phyloP scores from a whole-genome alignment of 371 early-diverging fungal genomes.

The Zychaea mexicana region DNA sequence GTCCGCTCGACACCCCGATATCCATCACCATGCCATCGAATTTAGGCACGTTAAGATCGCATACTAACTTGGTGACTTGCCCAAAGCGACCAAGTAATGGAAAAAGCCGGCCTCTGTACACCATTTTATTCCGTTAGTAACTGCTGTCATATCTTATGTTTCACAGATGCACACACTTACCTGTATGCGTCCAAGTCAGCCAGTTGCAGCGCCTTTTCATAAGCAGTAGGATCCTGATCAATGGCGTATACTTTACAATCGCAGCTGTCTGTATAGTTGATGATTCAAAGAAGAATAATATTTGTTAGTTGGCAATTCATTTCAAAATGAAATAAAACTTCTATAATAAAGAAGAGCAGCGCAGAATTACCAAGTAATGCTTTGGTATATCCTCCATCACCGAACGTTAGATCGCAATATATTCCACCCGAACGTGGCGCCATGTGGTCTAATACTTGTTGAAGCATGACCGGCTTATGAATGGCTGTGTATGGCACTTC shows the following conservation, averaged over 20 bases:
- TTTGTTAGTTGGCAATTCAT: too few species aligned
- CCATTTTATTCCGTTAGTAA: too few species aligned
- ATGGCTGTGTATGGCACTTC: conserved; percentile 12
- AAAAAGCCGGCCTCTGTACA: conserved; percentile 47
- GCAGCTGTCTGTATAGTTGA: conserved; percentile 37
- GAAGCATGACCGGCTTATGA: conserved; percentile 45
- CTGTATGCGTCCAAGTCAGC: conserved; percentile 41
- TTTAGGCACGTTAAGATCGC: conserved; percentile 33
- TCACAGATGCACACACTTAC: too few species aligned
- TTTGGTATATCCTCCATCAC: conserved; percentile 73
- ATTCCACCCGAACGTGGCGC: conserved; percentile 33
- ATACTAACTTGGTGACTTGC: conserved; percentile 33
- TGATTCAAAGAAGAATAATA: background rate
- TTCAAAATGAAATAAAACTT: too few species aligned
- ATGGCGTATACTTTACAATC: conserved; percentile 69
- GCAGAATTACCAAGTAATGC: conserved; percentile 58
- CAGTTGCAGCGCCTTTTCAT: conserved; percentile 56
- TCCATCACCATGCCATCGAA: conserved; percentile 77
- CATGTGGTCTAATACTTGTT: conserved; percentile 32
- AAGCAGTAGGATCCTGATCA: conserved; percentile 74
- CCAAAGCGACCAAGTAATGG: conserved; percentile 63
- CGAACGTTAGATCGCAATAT: conserved; percentile 73
- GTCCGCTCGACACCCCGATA: conserved; percentile 71
- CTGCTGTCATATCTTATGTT: too few species aligned
- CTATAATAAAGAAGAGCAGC: background rate